phyloP scores from a whole-genome alignment of 2,329 filamentous ascomycete genomes.

The Westerdykella aurantiaca region DNA sequence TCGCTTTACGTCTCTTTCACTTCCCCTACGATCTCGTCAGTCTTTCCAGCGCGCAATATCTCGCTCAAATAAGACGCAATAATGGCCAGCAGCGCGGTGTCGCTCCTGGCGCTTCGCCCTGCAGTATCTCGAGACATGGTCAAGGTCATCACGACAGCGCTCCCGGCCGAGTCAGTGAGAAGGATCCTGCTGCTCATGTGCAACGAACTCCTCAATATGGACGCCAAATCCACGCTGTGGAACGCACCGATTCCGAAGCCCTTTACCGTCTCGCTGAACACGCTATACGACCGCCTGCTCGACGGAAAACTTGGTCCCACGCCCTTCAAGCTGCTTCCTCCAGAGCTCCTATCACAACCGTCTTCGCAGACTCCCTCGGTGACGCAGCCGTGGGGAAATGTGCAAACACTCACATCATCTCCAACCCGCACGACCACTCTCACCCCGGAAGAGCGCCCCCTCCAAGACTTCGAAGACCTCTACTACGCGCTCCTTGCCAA shows the following conservation, averaged over 20 bases:
- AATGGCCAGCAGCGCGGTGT: too few species aligned
- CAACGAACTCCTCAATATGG: conserved; percentile 10
- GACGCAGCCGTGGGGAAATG: conserved; percentile 10
- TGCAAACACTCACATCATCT: conserved; percentile 4
- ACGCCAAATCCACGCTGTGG: conserved; percentile 8
- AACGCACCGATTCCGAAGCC: conserved; percentile 4
- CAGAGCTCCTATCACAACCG: neutral
- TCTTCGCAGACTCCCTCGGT: conserved; percentile 7
- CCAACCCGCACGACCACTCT: conserved; percentile 55
- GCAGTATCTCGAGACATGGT: too few species aligned
- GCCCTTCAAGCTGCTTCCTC: neutral
- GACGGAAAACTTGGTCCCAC: conserved; percentile 16
- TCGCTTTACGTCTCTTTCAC: too few species aligned
- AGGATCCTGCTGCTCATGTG: neutral
- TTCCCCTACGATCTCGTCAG: too few species aligned
- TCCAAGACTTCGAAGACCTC: conserved; percentile 31
- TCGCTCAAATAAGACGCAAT: too few species aligned
- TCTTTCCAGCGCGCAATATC: too few species aligned
- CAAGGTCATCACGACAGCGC: too few species aligned
- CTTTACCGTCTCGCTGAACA: conserved; percentile 25
- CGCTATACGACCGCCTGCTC: conserved; percentile 32
- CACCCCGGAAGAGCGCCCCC: conserved; percentile 52
- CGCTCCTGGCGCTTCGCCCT: too few species aligned
- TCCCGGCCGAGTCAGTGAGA: too few species aligned
- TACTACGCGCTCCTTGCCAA: conserved; percentile 26